A percentile compares a stretch with the other conserved stretches of the same genome.
Evolutionary conservation across 2,329 filamentous ascomycete genomes (phyloP).

Genomic region (Aspergillus hiratsukae): DNA sequence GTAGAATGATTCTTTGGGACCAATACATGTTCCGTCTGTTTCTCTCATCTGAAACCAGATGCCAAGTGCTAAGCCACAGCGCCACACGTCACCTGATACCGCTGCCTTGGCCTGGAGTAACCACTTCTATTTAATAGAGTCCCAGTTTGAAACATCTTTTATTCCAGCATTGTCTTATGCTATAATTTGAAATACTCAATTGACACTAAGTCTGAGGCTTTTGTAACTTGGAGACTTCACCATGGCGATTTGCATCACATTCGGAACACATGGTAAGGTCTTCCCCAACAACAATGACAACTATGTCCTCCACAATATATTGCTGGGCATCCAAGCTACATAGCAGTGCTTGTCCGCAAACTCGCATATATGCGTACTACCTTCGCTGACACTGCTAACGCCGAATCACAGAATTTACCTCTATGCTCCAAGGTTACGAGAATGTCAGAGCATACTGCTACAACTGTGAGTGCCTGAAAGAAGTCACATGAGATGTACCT

Average conservation of each 20-base stretch:
- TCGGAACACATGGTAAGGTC: conserved; percentile 38
- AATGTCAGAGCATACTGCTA: conserved; percentile 44
- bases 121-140: not conserved
- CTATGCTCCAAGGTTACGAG: conserved; percentile 43
- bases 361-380: not conserved
- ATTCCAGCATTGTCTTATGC: conserved; percentile 1
- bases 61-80: conserved; percentile 33
- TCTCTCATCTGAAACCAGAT: not conserved
- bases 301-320: not conserved
- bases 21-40: not conserved
- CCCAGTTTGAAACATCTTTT: not conserved
- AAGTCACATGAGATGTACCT: conserved; percentile 2
- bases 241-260: conserved; percentile 43
- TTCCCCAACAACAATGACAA: not conserved
- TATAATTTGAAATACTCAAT: not conserved
- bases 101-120: conserved; percentile 24
- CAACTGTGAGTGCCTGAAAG: conserved; percentile 35
- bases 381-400: conserved; percentile 1
- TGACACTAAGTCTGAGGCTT: not conserved
- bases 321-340: not conserved
- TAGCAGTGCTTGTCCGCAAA: not conserved
- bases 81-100: conserved; percentile 24
- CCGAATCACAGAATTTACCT: conserved; percentile 37
- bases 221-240: not conserved
- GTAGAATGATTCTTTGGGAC: not conserved